Percentiles rank a stretch among this genome's conserved stretches.
These are phyloP conservation scores for Diaporthe sp. DNA, from an alignment of 2,329 filamentous ascomycete genomes.

Conservation along the genomic window DNA sequence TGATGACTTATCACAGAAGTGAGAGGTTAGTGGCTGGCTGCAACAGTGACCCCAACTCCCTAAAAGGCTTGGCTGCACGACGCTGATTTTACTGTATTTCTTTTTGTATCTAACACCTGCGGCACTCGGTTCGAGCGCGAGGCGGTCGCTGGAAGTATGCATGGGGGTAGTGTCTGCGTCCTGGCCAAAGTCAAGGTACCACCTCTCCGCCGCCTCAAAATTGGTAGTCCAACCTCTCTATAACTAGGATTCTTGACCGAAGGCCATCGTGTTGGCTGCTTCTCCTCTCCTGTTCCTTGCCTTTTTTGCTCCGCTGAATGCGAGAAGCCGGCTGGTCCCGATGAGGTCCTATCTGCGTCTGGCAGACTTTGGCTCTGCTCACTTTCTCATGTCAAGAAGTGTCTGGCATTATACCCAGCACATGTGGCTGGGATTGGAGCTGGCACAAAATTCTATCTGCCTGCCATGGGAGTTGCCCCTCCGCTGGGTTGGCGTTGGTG, in stretches of 20 bases:
- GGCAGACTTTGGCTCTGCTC: neutral
- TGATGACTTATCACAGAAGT: constrained; percentile 25
- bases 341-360: neutral
- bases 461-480: constrained; percentile 39
- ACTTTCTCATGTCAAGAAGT: neutral
- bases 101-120: constrained; percentile 3
- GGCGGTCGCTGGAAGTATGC: neutral
- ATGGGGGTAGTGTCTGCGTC: neutral
- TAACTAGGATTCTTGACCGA: neutral
- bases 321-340: neutral
- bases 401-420: neutral
- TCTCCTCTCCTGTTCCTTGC: neutral
- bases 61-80: neutral
- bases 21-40: neutral
- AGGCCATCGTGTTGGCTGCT: neutral
- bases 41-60: neutral
- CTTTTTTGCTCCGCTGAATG: neutral
- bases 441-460: neutral
- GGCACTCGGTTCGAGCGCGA: neutral
- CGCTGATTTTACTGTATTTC: constrained; percentile 21
- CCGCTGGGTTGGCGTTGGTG: constrained; percentile 41
- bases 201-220: neutral
- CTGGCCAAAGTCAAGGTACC: neutral
- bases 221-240: neutral
- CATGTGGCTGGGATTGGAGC: neutral